phyloP scores from a whole-genome alignment of 495 filamentous ascomycete genomes.

The Annulohypoxylon nitens region DNA sequence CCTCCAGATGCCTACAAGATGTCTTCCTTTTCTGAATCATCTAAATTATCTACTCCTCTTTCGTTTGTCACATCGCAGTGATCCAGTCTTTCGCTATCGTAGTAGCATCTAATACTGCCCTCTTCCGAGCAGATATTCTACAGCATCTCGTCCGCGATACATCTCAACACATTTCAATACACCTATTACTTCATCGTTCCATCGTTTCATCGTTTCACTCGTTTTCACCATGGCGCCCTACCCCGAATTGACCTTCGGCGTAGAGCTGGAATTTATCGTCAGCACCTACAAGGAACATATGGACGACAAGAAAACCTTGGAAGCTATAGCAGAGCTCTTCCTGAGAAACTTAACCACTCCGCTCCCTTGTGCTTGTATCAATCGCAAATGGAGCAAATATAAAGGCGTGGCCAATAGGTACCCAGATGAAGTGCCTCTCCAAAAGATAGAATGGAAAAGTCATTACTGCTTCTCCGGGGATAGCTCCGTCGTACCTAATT shows the following conservation, averaged over 20 bases:
- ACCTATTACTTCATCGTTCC: not conserved
- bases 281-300: not conserved
- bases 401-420: slow-evolving; percentile 12
- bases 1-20: no score
- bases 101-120: not conserved
- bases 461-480: slow-evolving; percentile 21
- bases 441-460: slow-evolving; percentile 12
- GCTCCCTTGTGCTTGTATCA: slow-evolving; percentile 18
- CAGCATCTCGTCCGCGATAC: not conserved
- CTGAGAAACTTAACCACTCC: slow-evolving; percentile 3
- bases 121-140: not conserved
- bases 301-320: slow-evolving; percentile 1
- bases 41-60: no score
- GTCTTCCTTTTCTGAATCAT: no score
- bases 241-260: slow-evolving; percentile 17
- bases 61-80: not conserved
- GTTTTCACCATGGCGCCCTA: slow-evolving; percentile 14
- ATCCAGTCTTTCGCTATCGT: not conserved
- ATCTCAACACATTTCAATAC: not conserved
- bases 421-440: not conserved
- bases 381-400: slow-evolving; percentile 16
- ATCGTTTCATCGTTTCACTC: not conserved
- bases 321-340: slow-evolving; percentile 17
- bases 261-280: slow-evolving; percentile 16
- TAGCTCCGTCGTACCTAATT: not conserved